phyloP scores from a whole-genome alignment of 305 asterid genomes.

The Ruellia speciosa region DNA sequence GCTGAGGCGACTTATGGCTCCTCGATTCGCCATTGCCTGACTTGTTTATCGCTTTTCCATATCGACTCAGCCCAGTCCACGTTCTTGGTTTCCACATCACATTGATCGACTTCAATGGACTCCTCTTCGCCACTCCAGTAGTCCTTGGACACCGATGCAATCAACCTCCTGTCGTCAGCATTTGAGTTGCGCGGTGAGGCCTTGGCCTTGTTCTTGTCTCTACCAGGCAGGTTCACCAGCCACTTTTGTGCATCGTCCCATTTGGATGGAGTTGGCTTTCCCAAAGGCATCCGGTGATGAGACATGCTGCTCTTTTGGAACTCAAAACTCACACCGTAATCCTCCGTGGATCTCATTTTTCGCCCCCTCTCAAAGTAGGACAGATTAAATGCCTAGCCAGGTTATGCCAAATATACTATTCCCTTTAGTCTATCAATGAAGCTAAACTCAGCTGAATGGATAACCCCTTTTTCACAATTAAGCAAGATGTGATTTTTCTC shows the following conservation, averaged over 20 bases:
- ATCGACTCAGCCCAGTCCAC: constrained; percentile 48
- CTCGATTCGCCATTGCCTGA: constrained; percentile 25
- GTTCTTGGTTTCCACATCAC: constrained; percentile 34
- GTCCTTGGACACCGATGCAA: constrained; percentile 25
- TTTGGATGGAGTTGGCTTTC: constrained; percentile 77
- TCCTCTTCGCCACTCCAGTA: constrained; percentile 26
- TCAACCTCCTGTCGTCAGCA: constrained; percentile 51
- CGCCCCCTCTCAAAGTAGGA: neutral
- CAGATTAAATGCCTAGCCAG: neutral
- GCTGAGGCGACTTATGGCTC: constrained; percentile 88
- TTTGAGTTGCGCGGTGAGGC: constrained; percentile 72
- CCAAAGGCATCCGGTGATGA: constrained; percentile 50
- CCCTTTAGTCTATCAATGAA: too few species aligned
- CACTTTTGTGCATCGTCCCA: constrained; percentile 98
- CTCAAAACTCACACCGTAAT: constrained; percentile 9
- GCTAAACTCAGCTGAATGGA: too few species aligned
- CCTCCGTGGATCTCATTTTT: constrained; percentile 67
- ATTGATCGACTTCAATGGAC: constrained; percentile 18
- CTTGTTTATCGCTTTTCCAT: constrained; percentile 51
- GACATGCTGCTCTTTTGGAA: too few species aligned
- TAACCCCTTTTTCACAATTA: too few species aligned
- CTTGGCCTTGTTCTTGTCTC: constrained; percentile 40
- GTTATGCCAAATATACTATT: too few species aligned
- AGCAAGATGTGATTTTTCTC: too few species aligned
- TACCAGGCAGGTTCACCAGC: constrained; percentile 76